Conservation (phyloP, 495 filamentous ascomycete species). For the Parathielavia appendiculata region DNA sequence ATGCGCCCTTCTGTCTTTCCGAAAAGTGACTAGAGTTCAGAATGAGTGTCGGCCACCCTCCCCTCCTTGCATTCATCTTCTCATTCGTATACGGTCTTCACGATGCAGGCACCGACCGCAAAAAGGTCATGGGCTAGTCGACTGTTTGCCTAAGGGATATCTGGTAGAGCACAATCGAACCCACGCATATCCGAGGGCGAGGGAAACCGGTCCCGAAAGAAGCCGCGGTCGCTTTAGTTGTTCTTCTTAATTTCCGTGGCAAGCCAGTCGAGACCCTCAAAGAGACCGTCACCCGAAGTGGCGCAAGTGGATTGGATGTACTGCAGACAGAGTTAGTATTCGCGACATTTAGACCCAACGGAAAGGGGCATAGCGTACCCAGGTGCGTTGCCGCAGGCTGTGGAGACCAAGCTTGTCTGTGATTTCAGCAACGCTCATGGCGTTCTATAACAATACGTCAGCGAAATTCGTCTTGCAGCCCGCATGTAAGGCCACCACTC, state of each 20-base stretch:
- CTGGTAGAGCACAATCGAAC: constrained; percentile 46
- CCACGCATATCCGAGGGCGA: constrained; percentile 34
- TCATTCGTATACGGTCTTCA: constrained; percentile 32
- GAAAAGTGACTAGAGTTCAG: constrained; percentile 38
- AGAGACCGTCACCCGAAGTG: constrained; percentile 98
- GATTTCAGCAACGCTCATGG: constrained; percentile 99
- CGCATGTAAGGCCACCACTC: constrained; percentile 33
- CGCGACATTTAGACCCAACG: constrained; percentile 3
- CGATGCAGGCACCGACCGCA: constrained; percentile 37
- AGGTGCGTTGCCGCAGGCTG: constrained; percentile 93
- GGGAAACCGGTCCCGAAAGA: constrained; percentile 24
- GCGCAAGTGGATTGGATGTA: constrained; percentile 99
- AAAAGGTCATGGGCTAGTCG: constrained; percentile 44
- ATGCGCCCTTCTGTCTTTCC: constrained; percentile 45
- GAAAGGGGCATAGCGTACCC: constrained; percentile 61
- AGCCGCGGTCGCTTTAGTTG: constrained; percentile 52
- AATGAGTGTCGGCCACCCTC: constrained; percentile 30
- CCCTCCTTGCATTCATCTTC: constrained; percentile 21
- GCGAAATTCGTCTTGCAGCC: not conserved
- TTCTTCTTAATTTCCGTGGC: constrained; percentile 90
- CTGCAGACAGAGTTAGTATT: constrained; percentile 44
- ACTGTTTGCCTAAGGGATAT: constrained; percentile 44
- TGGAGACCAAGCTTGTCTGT: constrained; percentile 99
- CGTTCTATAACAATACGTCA: constrained; percentile 60
- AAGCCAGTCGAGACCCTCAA: constrained; percentile 99